Percentiles rank a stretch among this genome's conserved stretches.
Evolutionary conservation across 805 yeast genomes (phyloP).

Genomic region (Kazachstania viticola): DNA sequence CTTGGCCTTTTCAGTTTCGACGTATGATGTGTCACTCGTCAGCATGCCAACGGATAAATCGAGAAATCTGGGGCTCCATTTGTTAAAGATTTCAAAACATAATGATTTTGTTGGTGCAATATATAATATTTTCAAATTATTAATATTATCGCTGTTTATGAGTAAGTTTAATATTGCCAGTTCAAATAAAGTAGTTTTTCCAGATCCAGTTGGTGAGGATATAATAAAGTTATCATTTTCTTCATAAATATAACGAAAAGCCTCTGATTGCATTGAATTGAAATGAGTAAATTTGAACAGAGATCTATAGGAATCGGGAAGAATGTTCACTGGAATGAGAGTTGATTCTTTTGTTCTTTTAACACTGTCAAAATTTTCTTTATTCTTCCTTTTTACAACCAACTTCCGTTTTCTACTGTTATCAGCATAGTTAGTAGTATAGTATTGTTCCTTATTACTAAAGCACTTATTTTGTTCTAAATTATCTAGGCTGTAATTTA

Average conservation of each 20-base stretch:
- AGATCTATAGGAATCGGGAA: slow-evolving; percentile 30
- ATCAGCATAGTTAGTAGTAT: background rate
- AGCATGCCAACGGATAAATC: slow-evolving; percentile 37
- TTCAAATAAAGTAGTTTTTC: slow-evolving; percentile 46
- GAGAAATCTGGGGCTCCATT: slow-evolving; percentile 35
- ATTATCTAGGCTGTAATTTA: too few relatives aligned
- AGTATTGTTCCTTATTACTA: background rate
- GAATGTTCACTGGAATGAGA: slow-evolving; percentile 3
- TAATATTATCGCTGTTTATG: slow-evolving; percentile 2
- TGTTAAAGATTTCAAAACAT: slow-evolving; percentile 37
- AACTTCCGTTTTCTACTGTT: slow-evolving; percentile 2
- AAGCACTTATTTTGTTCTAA: too few relatives aligned
- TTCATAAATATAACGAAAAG: slow-evolving; percentile 30
- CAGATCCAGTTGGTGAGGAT: slow-evolving; percentile 50
- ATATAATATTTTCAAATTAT: slow-evolving; percentile 29
- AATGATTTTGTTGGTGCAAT: slow-evolving; percentile 53
- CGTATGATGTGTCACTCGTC: slow-evolving; percentile 41
- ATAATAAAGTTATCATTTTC: slow-evolving; percentile 33
- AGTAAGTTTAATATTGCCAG: slow-evolving; percentile 35
- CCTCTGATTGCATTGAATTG: slow-evolving; percentile 41
- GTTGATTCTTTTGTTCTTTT: background rate
- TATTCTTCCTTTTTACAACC: slow-evolving; percentile 2
- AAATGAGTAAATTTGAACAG: slow-evolving; percentile 17
- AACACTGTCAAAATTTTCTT: background rate
- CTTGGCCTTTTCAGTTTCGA: slow-evolving; percentile 35